phyloP scores from a whole-genome alignment of 1,139 yeast genomes.

The Protomyces macrosporus region DNA sequence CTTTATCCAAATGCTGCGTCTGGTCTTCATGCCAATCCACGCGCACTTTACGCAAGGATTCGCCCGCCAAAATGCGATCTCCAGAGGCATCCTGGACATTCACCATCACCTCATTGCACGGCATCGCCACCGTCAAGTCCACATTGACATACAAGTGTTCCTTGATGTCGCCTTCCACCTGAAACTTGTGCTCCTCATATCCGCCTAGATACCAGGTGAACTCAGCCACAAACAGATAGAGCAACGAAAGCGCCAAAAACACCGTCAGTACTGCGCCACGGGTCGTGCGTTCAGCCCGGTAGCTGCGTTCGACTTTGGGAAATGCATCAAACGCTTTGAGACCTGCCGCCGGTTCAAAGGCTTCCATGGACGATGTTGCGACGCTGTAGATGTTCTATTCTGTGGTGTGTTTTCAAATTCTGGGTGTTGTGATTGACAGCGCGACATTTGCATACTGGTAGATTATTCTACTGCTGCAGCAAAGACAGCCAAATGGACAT shows the following conservation, averaged over 20 bases:
- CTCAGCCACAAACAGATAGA: constrained; percentile 78
- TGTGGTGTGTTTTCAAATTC: no score
- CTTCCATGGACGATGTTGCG: neutral
- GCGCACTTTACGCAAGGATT: constrained; percentile 49
- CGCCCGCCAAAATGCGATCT: constrained; percentile 74
- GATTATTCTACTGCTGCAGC: no score
- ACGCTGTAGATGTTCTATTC: no score
- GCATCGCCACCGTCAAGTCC: constrained; percentile 77
- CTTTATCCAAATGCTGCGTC: constrained; percentile 30
- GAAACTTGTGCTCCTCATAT: constrained; percentile 67
- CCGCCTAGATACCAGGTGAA: constrained; percentile 84
- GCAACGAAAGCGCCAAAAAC: constrained; percentile 34
- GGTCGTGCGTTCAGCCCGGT: constrained; percentile 76
- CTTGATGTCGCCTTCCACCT: constrained; percentile 52
- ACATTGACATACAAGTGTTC: constrained; percentile 64
- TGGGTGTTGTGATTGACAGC: neutral
- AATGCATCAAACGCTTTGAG: constrained; percentile 70
- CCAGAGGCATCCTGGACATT: constrained; percentile 72
- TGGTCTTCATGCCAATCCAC: constrained; percentile 30
- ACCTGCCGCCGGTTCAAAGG: constrained; percentile 12
- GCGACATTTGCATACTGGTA: no score
- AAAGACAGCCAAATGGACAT: no score
- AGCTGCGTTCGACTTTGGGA: constrained; percentile 75
- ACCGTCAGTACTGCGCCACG: constrained; percentile 50
- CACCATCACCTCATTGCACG: constrained; percentile 70